These are phyloP conservation scores for Yamadazyma epiphylla DNA, from an alignment of 1,139 yeast genomes.

Conservation along the genomic window DNA sequence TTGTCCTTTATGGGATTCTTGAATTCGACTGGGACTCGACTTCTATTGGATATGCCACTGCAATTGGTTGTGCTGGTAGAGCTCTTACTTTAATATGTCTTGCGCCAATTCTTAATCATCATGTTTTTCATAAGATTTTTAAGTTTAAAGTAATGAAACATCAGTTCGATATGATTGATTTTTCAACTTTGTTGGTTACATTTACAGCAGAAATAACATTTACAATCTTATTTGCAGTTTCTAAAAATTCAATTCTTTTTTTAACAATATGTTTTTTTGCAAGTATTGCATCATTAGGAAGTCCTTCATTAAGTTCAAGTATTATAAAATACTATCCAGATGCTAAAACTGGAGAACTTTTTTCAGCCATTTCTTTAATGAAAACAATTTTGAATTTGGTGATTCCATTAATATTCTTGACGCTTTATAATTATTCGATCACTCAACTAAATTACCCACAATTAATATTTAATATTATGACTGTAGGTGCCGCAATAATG, in stretches of 20 bases:
- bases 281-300: slow-evolving; percentile 39
- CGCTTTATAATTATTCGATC: slow-evolving; percentile 23
- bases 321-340: slow-evolving; percentile 38
- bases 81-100: slow-evolving; percentile 28
- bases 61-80: slow-evolving; percentile 45
- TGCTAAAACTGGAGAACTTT: slow-evolving; percentile 36
- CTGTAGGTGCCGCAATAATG: slow-evolving; percentile 2
- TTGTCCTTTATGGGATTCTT: slow-evolving; percentile 54
- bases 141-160: slow-evolving; percentile 33
- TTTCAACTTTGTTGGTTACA: slow-evolving; percentile 25
- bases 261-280: slow-evolving; percentile 17
- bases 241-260: slow-evolving; percentile 12
- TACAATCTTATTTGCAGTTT: slow-evolving; percentile 21
- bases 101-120: slow-evolving; percentile 29
- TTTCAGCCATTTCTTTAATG: slow-evolving; percentile 33
- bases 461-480: slow-evolving; percentile 11
- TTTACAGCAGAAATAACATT: slow-evolving; percentile 36
- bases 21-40: slow-evolving; percentile 56
- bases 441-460: slow-evolving; percentile 16
- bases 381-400: slow-evolving; percentile 24
- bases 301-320: slow-evolving; percentile 32
- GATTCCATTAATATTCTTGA: slow-evolving; percentile 24
- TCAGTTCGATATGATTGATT: slow-evolving; percentile 56
- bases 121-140: slow-evolving; percentile 22
- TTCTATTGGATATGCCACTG: slow-evolving; percentile 54